Evolutionary conservation across 176 grass and related monocot species (phyloP), one percentile per base, ranked within the genome.

Genomic region (Oryza punctata): DNA sequence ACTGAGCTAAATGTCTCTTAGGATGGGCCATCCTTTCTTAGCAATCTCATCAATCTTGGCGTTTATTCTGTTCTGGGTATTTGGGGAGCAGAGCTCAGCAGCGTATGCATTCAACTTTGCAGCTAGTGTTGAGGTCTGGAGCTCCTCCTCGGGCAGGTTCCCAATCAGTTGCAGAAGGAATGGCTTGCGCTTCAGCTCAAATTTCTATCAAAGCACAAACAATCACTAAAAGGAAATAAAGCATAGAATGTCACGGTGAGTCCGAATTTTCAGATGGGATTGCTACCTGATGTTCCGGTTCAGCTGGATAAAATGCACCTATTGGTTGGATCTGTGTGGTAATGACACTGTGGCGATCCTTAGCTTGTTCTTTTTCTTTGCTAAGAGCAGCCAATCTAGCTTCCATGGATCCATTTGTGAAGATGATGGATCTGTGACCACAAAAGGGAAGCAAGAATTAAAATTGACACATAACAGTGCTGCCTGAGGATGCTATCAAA

Each of bases 241-340:
- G 1, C 8, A 69, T 28, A 86, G 14, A 82, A 45, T 4, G 25
- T 1, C 61, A 25, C 43, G 52, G 5, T 32, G 40, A 3, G 43
- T 44, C 11, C n/a, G 12, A 38, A 12, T 6, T 33, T 19, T 26
- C 4, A 19, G 40, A 77, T 44, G 61, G 35, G 47, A 82, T 50
- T 79, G 23, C 24, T 90, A 98, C 96, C 93, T 98, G 96, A 91
- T 98, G 96, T 65, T 92, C 96, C 73, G 89, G 64, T 95, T 98
- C 96, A 81, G 96, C 93, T 44, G 73, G 85, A 91, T 95, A 93
- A 85, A 95, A 98, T 65, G 72, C 47, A 21, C 85, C 87, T 16
- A 90, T 4, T 46, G 91, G 91, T 35, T 92, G 91, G 82, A 95
- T 98, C 83, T 95, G 70, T 40, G 96, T 98, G 21, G 93, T 98